These are phyloP conservation scores for Venturia effusa DNA, from an alignment of 2,329 filamentous ascomycete species.

Conservation along the genomic window DNA sequence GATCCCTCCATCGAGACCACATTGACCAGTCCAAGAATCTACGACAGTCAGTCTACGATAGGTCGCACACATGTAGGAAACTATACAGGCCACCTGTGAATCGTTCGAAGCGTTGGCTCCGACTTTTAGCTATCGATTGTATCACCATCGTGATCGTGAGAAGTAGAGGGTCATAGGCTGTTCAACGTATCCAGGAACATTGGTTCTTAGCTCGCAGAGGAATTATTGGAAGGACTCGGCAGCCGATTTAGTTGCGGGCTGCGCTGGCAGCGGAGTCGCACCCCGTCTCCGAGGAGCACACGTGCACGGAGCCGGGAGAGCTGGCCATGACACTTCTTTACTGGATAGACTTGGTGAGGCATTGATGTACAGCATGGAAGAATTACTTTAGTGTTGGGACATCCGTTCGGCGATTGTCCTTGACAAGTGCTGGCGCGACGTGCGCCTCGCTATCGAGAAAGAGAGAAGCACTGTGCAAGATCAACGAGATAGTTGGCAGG, in stretches of 20 bases:
- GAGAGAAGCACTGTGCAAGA: background rate
- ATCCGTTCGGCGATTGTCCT: background rate
- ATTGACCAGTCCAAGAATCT: background rate
- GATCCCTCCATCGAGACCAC: background rate
- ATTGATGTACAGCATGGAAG: background rate
- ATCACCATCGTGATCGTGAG: background rate
- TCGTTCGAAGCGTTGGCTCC: background rate
- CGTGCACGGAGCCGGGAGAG: background rate
- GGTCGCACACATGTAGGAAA: background rate
- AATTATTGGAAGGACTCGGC: background rate
- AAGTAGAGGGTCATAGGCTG: background rate
- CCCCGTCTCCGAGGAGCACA: background rate
- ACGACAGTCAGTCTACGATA: too few species aligned
- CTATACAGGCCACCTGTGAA: background rate
- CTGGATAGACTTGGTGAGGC: background rate
- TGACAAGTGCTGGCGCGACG: background rate
- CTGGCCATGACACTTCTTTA: background rate
- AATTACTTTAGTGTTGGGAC: background rate
- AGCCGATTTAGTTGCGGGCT: background rate
- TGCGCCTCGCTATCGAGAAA: background rate
- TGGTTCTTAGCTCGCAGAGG: background rate
- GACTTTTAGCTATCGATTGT: background rate
- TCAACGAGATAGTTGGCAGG: background rate
- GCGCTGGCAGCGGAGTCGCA: background rate
- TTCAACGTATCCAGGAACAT: background rate